phyloP scores from a whole-genome alignment of 2,329 filamentous ascomycete species.

The Daldinia eschscholtzii region DNA sequence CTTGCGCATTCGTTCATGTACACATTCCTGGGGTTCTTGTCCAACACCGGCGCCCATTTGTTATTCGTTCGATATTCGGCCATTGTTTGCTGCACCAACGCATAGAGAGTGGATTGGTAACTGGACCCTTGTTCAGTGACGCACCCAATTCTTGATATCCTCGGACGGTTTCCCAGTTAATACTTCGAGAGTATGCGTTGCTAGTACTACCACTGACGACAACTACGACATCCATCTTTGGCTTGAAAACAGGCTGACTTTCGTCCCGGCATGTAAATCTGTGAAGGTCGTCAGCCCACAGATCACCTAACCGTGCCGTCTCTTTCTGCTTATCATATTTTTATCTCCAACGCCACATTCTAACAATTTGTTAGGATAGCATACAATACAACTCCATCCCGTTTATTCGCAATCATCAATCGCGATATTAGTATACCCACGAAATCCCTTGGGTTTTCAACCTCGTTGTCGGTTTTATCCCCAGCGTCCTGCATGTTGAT shows the following conservation, averaged over 20 bases:
- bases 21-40: constrained; percentile 22
- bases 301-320: constrained; percentile 5
- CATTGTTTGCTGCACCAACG: constrained; percentile 9
- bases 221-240: not conserved
- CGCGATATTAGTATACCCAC: constrained; percentile 14
- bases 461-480: constrained; percentile 14
- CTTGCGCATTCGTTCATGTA: constrained; percentile 20
- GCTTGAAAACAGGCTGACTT: not conserved
- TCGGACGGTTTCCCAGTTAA: constrained; percentile 29
- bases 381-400: constrained; percentile 16
- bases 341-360: constrained; percentile 15
- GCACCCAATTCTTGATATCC: constrained; percentile 14
- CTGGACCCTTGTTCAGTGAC: constrained; percentile 12
- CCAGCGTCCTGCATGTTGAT: constrained; percentile 29
- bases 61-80: not conserved
- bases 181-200: constrained; percentile 34
- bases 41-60: not conserved
- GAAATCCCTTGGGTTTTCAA: not conserved
- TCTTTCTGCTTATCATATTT: constrained; percentile 12
- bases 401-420: constrained; percentile 8
- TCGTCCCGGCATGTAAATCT: not conserved
- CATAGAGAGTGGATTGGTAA: constrained; percentile 5
- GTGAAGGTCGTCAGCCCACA: constrained; percentile 2
- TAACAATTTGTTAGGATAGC: constrained; percentile 25
- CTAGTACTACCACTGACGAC: constrained; percentile 21